Evolutionary conservation across 345 rosid genomes (phyloP).

Genomic region (Mangifera indica): DNA sequence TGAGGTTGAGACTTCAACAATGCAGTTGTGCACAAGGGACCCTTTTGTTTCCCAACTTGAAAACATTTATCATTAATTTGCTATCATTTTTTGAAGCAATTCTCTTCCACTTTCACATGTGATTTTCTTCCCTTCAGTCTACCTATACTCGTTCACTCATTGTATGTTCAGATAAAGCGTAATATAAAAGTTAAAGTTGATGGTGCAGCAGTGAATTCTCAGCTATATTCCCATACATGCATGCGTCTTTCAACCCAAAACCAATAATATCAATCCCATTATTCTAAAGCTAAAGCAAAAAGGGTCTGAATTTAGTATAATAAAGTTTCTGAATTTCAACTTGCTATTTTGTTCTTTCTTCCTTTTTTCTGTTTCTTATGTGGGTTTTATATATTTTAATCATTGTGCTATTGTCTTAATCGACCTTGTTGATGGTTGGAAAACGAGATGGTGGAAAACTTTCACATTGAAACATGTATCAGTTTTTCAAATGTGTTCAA

Average conservation of each 20-base stretch:
- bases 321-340: background rate
- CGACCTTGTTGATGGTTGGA: background rate
- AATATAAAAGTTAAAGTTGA: slow-evolving; percentile 14
- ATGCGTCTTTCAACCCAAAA: slow-evolving; percentile 6
- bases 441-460: background rate
- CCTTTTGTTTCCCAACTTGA: slow-evolving; percentile 55
- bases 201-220: slow-evolving; percentile 7
- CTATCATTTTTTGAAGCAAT: slow-evolving; percentile 31
- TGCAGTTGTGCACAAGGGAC: slow-evolving; percentile 47
- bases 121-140: slow-evolving; percentile 11
- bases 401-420: slow-evolving; percentile 4
- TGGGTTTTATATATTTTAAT: background rate
- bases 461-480: background rate
- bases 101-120: slow-evolving; percentile 33
- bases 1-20: slow-evolving; percentile 68
- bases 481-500: too few relatives aligned
- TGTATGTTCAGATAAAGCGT: slow-evolving; percentile 24
- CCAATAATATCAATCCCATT: too few relatives aligned
- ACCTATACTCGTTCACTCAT: slow-evolving; percentile 17
- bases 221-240: slow-evolving; percentile 7
- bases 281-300: too few relatives aligned
- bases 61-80: slow-evolving; percentile 45
- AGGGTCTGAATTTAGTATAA: too few relatives aligned
- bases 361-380: background rate
- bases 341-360: background rate